These are phyloP conservation scores for Akanthomyces muscarius DNA, from an alignment of 2,329 filamentous ascomycete species.

Conservation along the genomic window DNA sequence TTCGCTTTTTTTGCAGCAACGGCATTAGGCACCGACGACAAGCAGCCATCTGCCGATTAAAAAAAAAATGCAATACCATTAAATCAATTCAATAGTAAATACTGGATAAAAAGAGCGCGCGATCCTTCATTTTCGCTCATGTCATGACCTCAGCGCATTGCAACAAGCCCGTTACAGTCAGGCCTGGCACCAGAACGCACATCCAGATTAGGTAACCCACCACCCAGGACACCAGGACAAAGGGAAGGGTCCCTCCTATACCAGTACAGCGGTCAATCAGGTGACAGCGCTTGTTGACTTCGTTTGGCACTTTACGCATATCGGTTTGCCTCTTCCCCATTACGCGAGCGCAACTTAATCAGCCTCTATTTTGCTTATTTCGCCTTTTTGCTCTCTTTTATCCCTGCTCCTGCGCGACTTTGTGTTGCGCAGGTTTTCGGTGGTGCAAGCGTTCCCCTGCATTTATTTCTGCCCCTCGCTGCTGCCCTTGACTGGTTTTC, in stretches of 20 bases:
- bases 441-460: not conserved
- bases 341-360: constrained; percentile 7
- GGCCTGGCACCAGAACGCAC: not conserved
- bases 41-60: not conserved
- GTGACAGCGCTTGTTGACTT: constrained; percentile 17
- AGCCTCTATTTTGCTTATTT: not conserved
- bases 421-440: not conserved
- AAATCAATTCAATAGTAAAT: not conserved
- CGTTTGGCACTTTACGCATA: not conserved
- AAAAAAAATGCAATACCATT: not conserved
- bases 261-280: constrained; percentile 6
- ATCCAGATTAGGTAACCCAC: constrained; percentile 12
- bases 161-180: not conserved
- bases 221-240: too few species aligned
- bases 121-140: not conserved
- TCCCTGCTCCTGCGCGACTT: not conserved
- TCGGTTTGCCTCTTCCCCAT: not conserved
- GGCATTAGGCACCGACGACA: not conserved
- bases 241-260: too few species aligned
- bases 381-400: not conserved
- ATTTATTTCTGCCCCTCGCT: constrained; percentile 2
- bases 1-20: not conserved
- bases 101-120: not conserved
- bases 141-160: not conserved
- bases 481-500: not conserved